Evolutionary conservation across 2,329 filamentous ascomycete species (phyloP), one percentile per base, ranked within the genome.

Genomic region (Fusarium armeniacum): DNA sequence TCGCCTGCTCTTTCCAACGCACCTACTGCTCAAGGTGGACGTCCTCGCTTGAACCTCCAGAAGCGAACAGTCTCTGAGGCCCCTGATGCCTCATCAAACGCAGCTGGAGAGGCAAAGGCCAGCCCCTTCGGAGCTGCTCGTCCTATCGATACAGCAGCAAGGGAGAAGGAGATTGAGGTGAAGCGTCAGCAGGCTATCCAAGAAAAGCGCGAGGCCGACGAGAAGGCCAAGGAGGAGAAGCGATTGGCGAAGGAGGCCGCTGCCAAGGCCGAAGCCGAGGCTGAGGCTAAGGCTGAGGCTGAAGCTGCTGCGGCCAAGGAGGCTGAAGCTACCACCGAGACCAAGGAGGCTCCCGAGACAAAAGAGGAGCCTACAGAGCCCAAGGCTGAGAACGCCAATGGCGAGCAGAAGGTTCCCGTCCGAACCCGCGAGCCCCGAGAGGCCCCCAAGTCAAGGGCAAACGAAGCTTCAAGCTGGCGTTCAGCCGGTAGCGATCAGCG

Each of bases 81-180:
- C 5, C 77, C 83, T 6, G 87, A 87, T 65, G 76, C 81, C 12
- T 70, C 82, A 35, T 82, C 86, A 5, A 78, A 89, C 26, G 84
- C 89, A 12, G 74, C 83, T 20, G 78, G 82, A 32, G 91, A 96
- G 75, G 84, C 92, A 43, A 98, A 98, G 84, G 87, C 94, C 28
- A 98, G 91, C 80, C 94, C 94, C 41, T 99, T 99, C 78, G 96
- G 96, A 75, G 94, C 92, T 65, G 96, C 96, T 59, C 90, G 92
- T 67, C 96, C 96, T 58, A 97, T 98, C 74, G 94, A 99, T 81
- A 98, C 95, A 47, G 92, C 93, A 46, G 88, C 94, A 16, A 90
- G 93, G 71, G 95, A 98, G 83, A 91, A 90, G 75, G 91, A 97
- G 79, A 90, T 99, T 61, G 95, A 97, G 58, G 93, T 97, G 83